A percentile compares a stretch with the other conserved stretches of the same genome.
Evolutionary conservation across 2,329 filamentous ascomycete species (phyloP).

Genomic region (Colletotrichum spinosum): DNA sequence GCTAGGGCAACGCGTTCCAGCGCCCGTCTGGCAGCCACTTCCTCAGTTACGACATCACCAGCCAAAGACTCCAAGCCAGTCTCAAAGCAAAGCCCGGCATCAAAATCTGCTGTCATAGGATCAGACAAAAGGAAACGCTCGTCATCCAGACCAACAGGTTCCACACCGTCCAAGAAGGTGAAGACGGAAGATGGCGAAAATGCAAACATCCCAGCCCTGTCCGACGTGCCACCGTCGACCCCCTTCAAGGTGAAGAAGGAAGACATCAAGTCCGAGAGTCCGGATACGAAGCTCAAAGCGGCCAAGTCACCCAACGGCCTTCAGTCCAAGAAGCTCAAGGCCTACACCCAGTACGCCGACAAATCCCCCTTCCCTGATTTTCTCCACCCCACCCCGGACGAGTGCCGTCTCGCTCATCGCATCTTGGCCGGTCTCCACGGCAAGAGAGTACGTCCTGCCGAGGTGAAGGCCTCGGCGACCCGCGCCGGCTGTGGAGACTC

Average conservation of each 20-base stretch:
- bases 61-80: not conserved
- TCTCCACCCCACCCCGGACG: slow-evolving; percentile 71
- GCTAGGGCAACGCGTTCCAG: slow-evolving; percentile 37
- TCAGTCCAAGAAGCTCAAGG: slow-evolving; percentile 56
- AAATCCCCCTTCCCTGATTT: slow-evolving; percentile 76
- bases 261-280: slow-evolving; percentile 23
- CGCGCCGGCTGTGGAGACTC: slow-evolving; percentile 71
- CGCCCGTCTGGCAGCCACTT: slow-evolving; percentile 24
- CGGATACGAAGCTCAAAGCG: slow-evolving; percentile 8
- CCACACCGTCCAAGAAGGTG: slow-evolving; percentile 32
- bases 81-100: not conserved
- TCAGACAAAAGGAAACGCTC: slow-evolving; percentile 32
- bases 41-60: not conserved
- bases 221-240: slow-evolving; percentile 16
- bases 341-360: slow-evolving; percentile 53
- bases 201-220: not conserved
- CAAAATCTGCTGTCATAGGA: not conserved
- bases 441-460: slow-evolving; percentile 68
- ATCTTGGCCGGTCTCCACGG: slow-evolving; percentile 76
- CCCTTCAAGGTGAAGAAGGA: slow-evolving; percentile 29
- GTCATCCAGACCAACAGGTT: slow-evolving; percentile 7
- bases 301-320: slow-evolving; percentile 42
- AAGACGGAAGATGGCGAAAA: slow-evolving; percentile 35
- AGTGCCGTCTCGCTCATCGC: slow-evolving; percentile 75
- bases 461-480: slow-evolving; percentile 70